Evolutionary conservation across 1,139 yeast species (phyloP).

Genomic region (Geotrichum citri-aurantii): DNA sequence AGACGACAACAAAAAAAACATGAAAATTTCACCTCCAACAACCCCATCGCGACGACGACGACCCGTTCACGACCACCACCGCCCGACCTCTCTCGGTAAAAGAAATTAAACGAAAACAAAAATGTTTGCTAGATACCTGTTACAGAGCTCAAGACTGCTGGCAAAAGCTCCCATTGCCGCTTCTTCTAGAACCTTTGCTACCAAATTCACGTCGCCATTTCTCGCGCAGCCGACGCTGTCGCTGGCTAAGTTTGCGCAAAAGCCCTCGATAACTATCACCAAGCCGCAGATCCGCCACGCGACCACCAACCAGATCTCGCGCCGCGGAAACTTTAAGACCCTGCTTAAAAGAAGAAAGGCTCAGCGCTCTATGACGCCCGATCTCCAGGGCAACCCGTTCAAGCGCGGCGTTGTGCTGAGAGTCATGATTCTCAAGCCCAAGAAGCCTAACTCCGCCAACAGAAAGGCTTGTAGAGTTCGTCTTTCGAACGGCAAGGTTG

Average conservation of each 20-base stretch:
- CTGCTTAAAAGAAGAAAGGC: slow-evolving; percentile 32
- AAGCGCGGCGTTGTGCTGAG: slow-evolving; percentile 91
- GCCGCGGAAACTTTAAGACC: slow-evolving; percentile 34
- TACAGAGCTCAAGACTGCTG: not conserved
- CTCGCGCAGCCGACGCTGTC: not conserved
- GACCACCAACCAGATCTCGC: slow-evolving; percentile 30
- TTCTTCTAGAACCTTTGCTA: not conserved
- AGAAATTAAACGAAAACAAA: too few relatives aligned
- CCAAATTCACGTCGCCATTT: not conserved
- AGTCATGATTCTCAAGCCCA: slow-evolving; percentile 92
- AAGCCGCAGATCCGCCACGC: slow-evolving; percentile 23
- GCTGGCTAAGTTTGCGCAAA: not conserved
- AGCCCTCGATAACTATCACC: not conserved
- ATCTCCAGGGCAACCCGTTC: slow-evolving; percentile 73
- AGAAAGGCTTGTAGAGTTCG: slow-evolving; percentile 96
- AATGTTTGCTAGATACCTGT: not conserved
- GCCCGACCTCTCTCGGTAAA: too few relatives aligned
- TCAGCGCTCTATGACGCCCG: slow-evolving; percentile 73
- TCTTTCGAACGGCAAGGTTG: slow-evolving; percentile 79
- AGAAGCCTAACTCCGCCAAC: slow-evolving; percentile 97
- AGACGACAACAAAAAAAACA: not conserved
- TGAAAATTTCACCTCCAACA: not conserved
- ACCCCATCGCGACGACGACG: not conserved
- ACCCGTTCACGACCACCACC: not conserved
- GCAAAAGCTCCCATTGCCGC: not conserved